Percentiles rank a stretch among this genome's conserved stretches.
Evolutionary conservation across 2,329 filamentous ascomycete genomes (phyloP).

Genomic region (Xylaria sp.): DNA sequence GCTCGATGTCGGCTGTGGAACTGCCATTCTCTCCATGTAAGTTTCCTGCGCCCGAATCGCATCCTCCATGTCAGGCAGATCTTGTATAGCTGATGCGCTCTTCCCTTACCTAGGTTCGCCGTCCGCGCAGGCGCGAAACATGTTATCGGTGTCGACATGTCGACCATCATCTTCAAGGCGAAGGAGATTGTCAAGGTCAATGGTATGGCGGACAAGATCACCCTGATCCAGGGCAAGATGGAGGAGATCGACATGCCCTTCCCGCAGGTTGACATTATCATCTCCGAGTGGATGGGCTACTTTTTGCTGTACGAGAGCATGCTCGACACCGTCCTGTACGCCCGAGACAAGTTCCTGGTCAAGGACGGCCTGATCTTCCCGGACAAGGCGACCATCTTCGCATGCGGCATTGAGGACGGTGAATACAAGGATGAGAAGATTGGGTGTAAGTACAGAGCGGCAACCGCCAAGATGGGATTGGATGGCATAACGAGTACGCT

Average conservation of each 20-base stretch:
- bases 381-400: constrained; percentile 96
- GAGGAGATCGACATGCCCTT: constrained; percentile 94
- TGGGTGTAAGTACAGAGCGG: constrained; percentile 70
- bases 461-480: not conserved
- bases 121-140: constrained; percentile 96
- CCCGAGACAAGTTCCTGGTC: constrained; percentile 86
- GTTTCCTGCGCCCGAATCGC: constrained; percentile 35
- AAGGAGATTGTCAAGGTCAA: constrained; percentile 91
- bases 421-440: constrained; percentile 99
- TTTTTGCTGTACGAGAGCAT: constrained; percentile 99
- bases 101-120: constrained; percentile 72
- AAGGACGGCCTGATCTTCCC: constrained; percentile 95
- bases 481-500: constrained; percentile 18
- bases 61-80: not conserved
- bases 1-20: constrained; percentile 96
- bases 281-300: constrained; percentile 99
- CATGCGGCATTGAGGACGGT: constrained; percentile 96
- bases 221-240: constrained; percentile 98
- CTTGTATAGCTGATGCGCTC: constrained; percentile 8
- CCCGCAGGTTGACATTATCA: constrained; percentile 98
- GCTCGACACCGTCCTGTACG: constrained; percentile 97
- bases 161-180: constrained; percentile 98
- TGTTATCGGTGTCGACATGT: constrained; percentile 99
- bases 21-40: constrained; percentile 97
- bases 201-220: constrained; percentile 94